phyloP scores from a whole-genome alignment of 116 monocot species.

The Zostera marina region DNA sequence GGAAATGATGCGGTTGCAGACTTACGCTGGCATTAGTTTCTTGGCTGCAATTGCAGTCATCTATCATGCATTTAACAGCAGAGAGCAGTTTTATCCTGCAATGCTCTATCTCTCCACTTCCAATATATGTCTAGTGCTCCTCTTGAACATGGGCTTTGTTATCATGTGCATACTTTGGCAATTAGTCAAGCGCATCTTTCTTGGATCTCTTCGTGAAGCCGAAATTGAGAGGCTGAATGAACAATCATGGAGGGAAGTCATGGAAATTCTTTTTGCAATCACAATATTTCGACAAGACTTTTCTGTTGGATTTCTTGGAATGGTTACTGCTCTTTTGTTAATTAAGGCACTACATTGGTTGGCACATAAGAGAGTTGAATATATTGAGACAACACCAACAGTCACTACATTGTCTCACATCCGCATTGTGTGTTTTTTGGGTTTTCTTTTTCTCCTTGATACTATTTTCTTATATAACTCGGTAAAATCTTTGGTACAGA shows the following conservation, averaged over 20 bases:
- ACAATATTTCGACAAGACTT: slow-evolving; percentile 81
- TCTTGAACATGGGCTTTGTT: slow-evolving; percentile 70
- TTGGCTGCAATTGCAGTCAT: slow-evolving; percentile 43
- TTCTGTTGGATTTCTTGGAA: slow-evolving; percentile 50
- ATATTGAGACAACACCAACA: slow-evolving; percentile 72
- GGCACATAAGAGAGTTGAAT: slow-evolving; percentile 82
- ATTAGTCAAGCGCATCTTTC: slow-evolving; percentile 52
- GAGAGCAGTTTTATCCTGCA: slow-evolving; percentile 72
- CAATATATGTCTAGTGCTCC: slow-evolving; percentile 68
- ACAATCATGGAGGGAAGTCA: slow-evolving; percentile 72
- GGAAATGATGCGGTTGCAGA: slow-evolving; percentile 18
- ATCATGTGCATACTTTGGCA: slow-evolving; percentile 76
- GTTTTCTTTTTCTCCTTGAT: slow-evolving; percentile 57
- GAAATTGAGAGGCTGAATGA: slow-evolving; percentile 84
- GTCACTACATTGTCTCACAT: slow-evolving; percentile 57
- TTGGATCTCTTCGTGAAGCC: slow-evolving; percentile 72
- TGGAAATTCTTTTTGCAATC: slow-evolving; percentile 79
- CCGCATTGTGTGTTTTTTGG: slow-evolving; percentile 61
- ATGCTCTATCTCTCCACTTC: slow-evolving; percentile 79
- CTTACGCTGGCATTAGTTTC: slow-evolving; percentile 38
- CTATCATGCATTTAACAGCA: slow-evolving; percentile 82
- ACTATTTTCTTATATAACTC: slow-evolving; percentile 41
- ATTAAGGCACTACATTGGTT: slow-evolving; percentile 80
- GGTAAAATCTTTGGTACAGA: slow-evolving; percentile 31
- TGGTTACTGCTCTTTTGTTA: slow-evolving; percentile 60